A percentile compares a stretch with the other conserved stretches of the same genome.
These are phyloP conservation scores for Metschnikowia cubensis DNA, from an alignment of 805 yeast species.

Conservation along the genomic window DNA sequence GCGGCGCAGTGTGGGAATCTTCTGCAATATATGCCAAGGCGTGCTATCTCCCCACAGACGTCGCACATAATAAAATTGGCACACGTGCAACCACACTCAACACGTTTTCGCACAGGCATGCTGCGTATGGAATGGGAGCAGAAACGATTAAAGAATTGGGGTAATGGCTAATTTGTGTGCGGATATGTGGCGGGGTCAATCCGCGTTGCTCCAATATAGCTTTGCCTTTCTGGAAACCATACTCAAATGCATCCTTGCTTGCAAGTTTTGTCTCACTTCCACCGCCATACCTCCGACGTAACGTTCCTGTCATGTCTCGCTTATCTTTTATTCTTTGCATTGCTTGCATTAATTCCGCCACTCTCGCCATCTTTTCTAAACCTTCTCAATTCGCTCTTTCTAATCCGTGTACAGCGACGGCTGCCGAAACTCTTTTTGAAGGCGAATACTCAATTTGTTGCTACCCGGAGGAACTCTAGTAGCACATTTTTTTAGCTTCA, in stretches of 20 bases:
- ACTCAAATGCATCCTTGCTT: background rate
- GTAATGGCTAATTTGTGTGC: background rate
- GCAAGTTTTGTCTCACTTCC: background rate
- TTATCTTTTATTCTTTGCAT: conserved; percentile 1
- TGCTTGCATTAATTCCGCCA: background rate
- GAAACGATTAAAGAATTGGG: background rate
- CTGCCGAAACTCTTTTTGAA: conserved; percentile 3
- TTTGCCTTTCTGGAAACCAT: background rate
- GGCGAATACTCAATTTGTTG: conserved; percentile 8
- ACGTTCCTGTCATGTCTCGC: background rate
- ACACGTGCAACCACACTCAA: conserved; percentile 2
- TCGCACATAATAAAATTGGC: conserved; percentile 2
- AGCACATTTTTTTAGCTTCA: background rate
- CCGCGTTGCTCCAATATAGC: background rate
- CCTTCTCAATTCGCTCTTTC: background rate
- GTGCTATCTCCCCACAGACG: background rate
- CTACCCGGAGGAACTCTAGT: conserved; percentile 11
- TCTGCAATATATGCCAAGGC: conserved; percentile 1
- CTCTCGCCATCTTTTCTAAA: background rate
- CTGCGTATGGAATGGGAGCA: background rate
- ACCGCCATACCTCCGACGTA: background rate
- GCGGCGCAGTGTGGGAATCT: conserved; percentile 3
- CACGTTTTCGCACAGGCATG: conserved; percentile 3
- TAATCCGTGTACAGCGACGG: background rate
- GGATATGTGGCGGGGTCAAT: background rate